Base-by-base conservation (phyloP, 208 protist species). In the Borovskyia barvae region DNA sequence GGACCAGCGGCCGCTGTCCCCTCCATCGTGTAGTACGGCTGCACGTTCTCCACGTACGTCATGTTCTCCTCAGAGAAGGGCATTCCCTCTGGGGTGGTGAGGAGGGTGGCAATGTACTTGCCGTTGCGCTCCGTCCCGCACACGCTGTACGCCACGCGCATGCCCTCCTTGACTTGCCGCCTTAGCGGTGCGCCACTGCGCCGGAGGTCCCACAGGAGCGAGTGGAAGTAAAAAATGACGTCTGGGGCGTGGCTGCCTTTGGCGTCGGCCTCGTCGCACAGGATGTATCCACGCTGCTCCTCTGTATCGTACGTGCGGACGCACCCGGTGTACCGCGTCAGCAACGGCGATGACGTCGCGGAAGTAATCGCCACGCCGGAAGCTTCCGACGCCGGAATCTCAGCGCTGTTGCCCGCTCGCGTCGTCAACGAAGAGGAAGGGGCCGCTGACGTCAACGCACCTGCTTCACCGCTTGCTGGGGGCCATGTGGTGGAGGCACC, bases 211-310 rank as follows among this genome's bases (percentile, higher is more conserved):
- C 79, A 93, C 2, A 93, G 68, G 19, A 93, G 32, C 7, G 80
- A 54, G 47, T 81, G 65, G 14, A 55, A 40, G 62, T 63, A 63
- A 43, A 93, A 93, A 6, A 80, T 51, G 6, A 93, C 86, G 47
- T 71, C 64, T 1, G 64, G 64, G 8, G 49, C 51, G 49, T 37
- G 50, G 25, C 37, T 14, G 19, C 33, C 33, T 7, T 49, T 47
- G 17, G 32, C 33, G 39, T 57, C 59, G 2, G 42, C 26, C 45
- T 82, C 77, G 30, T 90, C 80, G 29, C 82, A 80, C 9, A 66
- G 77, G 46, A 93, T 72, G 50, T 87, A 80, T 35, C 86, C 86
- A 24, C 82, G 77, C 50, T 74, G 66, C 39, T 88, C 82, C 41
- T 90, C 82, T 7, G 68, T 53, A 54, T 84, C 75, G 58, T 87